phyloP scores from a whole-genome alignment of 2,329 filamentous ascomycete species.

The Cercospora beticola region DNA sequence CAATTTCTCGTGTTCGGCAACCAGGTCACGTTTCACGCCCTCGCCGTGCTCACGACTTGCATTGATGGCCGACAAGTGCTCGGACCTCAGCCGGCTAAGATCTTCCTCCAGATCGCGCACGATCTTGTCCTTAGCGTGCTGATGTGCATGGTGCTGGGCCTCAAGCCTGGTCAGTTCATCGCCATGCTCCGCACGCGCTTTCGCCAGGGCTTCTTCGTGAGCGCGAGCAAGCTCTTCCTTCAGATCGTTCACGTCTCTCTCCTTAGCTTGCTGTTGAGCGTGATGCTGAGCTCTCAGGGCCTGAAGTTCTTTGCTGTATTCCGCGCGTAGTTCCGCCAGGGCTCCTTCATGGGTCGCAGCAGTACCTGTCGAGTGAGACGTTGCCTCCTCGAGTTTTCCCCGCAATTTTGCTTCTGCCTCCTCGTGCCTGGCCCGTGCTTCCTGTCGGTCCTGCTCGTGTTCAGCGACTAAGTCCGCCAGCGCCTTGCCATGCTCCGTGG shows the following conservation, averaged over 20 bases:
- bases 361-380: not conserved
- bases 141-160: not conserved
- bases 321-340: not conserved
- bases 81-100: not conserved
- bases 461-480: not conserved
- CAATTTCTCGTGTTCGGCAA: conserved; percentile 7
- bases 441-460: not conserved
- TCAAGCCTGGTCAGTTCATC: not conserved
- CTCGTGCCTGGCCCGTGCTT: not conserved
- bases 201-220: not conserved
- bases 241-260: not conserved
- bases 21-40: not conserved
- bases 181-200: conserved; percentile 2
- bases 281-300: conserved; percentile 1
- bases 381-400: not conserved
- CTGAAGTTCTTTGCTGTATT: not conserved
- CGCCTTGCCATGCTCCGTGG: not conserved
- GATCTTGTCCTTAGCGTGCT: not conserved
- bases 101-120: not conserved
- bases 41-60: conserved; percentile 10
- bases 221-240: not conserved
- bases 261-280: not conserved
- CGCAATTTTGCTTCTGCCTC: not conserved
- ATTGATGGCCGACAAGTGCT: conserved; percentile 8
- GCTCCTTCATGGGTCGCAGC: not conserved